Base-by-base conservation (phyloP, 345 rosid genomes). In the Laguncularia racemosa region DNA sequence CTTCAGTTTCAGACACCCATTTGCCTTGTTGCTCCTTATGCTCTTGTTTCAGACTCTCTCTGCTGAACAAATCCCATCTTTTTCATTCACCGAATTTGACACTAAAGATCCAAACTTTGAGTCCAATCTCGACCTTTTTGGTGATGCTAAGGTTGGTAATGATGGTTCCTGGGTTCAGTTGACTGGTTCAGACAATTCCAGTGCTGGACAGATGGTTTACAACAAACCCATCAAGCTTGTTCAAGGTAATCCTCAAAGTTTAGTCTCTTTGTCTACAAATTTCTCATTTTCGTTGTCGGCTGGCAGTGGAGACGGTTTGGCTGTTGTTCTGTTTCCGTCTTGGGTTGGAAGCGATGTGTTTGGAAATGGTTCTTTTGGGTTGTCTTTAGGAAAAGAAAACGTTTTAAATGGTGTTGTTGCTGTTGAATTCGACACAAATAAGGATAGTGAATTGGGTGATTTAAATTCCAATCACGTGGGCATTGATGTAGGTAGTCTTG, bases 171-270 rank as follows among this genome's bases (percentile, higher is more conserved):
- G 76, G 40, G 60, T 92, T 71, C 93, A 78, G 72, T 84, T 92
- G 52, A 78, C 84, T 47, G 62, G 64, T 53, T 60, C 84, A 0
- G 73, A 50, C 71, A 72, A 72, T 67, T 71, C 60, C 9, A 79
- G 79, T 19, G 75, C 72, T 50, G 97, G 97, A 43, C 68, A 68
- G 72, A 82, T 75, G 46, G 56, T 78, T 74, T 83, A 74, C 55
- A 82, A 78, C 85, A 79, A 79, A 56, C 86, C 98, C 73, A 72
- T 92, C 68, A 78, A 75, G 76, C 69, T 64, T 17, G 68, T 71
- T 20, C 71, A 74, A 64, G 85, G 88, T 70, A 70, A 70, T 51
- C 67, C 76, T n/a, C 72, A 40, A 49, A 78, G 53, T 19, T 62
- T 63, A 60, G 59, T 71, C 6, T 88, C 91, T 20, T 89, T 89